Evolutionary conservation across 345 rosid genomes (phyloP).

Genomic region (Firmiana major): DNA sequence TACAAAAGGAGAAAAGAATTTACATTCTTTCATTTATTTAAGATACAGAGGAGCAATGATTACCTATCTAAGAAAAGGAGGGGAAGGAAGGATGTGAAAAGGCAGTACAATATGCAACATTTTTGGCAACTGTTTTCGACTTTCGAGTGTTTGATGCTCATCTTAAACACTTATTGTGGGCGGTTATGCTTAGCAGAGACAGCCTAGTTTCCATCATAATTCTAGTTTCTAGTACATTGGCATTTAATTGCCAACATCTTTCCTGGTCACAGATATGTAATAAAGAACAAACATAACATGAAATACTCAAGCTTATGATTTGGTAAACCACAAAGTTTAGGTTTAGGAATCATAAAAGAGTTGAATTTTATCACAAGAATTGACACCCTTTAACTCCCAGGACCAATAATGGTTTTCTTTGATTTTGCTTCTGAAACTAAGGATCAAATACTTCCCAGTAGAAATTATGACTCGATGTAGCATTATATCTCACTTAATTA

Average conservation of each 20-base stretch:
- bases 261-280: neutral
- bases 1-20: constrained; percentile 62
- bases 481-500: neutral
- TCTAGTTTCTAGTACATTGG: neutral
- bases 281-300: neutral
- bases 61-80: neutral
- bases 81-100: neutral
- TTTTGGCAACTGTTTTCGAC: neutral
- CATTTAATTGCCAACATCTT: neutral
- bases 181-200: neutral
- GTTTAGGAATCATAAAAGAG: neutral
- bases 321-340: neutral
- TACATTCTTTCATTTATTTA: neutral
- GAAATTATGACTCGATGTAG: neutral
- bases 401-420: neutral
- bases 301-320: neutral
- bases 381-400: neutral
- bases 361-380: neutral
- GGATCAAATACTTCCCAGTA: neutral
- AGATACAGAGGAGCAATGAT: no score
- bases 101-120: neutral
- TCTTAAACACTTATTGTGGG: neutral
- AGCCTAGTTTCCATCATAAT: neutral
- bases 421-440: neutral
- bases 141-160: neutral